Evolutionary conservation across 352 stramenopile genomes (phyloP), one percentile per base, ranked within the genome.

Genomic region (Globisporangium acanthophoron): DNA sequence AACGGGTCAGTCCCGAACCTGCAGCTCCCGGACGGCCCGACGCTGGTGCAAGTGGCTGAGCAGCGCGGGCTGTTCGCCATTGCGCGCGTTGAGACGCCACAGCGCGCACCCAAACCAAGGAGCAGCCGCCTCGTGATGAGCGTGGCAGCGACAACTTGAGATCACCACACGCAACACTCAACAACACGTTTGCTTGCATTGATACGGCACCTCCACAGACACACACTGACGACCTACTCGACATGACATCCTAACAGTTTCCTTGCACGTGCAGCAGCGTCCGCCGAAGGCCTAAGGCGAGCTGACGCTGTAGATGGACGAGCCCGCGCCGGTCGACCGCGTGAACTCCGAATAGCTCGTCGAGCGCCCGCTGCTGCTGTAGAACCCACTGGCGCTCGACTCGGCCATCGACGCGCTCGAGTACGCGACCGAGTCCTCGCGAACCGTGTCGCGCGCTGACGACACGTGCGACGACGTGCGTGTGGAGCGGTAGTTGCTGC

Each of bases 51-150:
- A 56, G 78, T 93, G 27, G 74, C 86, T 7, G 82, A 88, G n/a
- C 82, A 92, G 61, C 77, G 82, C 41, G 80, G 94, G 66, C 73
- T 93, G 12, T 80, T 92, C 33, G 82, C 93, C 48, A 80, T 92
- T 52, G 83, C 71, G 7, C 93, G 84, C 60, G 29, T 62, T 96
- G 7, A 84, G 94, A 49, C 73, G 73, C 43, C 66, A 87, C 37
- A 84, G 86, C 15, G 78, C 84, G 29, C 77, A 82, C 33, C 62
- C 94, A 39, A 93, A 93, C 65, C 66, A 77, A 21, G 71, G 18
- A 85, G 89, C 54, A 80, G 80, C 4, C 79, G 77, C 20, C 71
- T 91, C 50, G 82, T 92, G 24, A 70, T 94, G 39, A 81, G 94
- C 47, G 68, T 90, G 13, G 78, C 74, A n/a, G n/a, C n/a, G n/a